Conservation (phyloP, 2,329 filamentous ascomycete genomes). For the Aspergillus ustus region DNA sequence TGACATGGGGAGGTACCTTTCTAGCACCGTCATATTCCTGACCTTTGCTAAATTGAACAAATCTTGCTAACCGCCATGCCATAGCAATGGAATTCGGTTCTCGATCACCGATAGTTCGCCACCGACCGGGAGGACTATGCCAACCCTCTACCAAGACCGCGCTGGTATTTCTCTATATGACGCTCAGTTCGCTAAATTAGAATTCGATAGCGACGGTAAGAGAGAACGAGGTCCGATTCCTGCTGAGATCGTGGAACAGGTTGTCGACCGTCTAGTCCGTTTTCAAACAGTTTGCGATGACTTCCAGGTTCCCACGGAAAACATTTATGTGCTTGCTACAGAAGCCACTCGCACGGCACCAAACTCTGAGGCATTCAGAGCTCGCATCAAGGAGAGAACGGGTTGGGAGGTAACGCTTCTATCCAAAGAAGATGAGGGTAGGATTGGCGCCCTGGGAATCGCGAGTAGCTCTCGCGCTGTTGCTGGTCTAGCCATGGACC, state of each 20-base stretch:
- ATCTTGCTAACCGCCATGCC: neutral
- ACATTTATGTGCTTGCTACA: conserved; percentile 80
- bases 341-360: conserved; percentile 83
- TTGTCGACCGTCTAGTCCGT: conserved; percentile 68
- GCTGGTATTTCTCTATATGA: conserved; percentile 86
- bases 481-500: conserved; percentile 82
- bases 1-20: conserved; percentile 47
- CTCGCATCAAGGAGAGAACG: conserved; percentile 64
- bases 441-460: conserved; percentile 81
- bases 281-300: conserved; percentile 74
- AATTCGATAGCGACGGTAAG: conserved; percentile 7
- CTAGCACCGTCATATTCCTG: neutral
- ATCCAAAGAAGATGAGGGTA: conserved; percentile 78
- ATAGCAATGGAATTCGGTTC: conserved; percentile 86
- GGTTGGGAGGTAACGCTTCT: conserved; percentile 74
- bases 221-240: conserved; percentile 58
- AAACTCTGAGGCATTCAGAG: conserved; percentile 72
- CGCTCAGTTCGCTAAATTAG: conserved; percentile 60
- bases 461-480: conserved; percentile 73
- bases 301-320: conserved; percentile 66
- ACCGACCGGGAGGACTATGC: conserved; percentile 71
- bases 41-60: neutral
- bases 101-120: conserved; percentile 82
- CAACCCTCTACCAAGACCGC: conserved; percentile 77
- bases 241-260: conserved; percentile 63